phyloP scores from a whole-genome alignment of 139 green algal genomes.

The Pseudopediastrum boryanum region DNA sequence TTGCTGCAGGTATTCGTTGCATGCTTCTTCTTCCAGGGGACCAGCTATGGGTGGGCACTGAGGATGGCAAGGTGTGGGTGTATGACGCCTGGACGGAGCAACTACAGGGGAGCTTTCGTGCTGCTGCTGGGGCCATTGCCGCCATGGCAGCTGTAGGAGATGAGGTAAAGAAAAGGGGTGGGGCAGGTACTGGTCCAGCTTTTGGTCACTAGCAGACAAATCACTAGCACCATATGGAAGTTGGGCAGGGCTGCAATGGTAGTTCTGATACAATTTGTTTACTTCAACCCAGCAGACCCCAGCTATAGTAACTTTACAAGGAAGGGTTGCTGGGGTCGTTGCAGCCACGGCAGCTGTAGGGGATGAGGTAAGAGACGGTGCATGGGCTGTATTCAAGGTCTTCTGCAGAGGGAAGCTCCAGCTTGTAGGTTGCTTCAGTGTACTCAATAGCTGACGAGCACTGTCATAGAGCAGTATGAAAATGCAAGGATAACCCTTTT shows the following conservation, averaged over 20 bases:
- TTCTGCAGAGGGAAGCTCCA: too few relatives aligned
- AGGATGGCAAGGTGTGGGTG: slow-evolving; percentile 31
- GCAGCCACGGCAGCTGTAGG: slow-evolving; percentile 4
- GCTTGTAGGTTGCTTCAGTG: too few relatives aligned
- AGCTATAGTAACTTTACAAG: too few relatives aligned
- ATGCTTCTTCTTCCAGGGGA: slow-evolving; percentile 25
- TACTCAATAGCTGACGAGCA: too few relatives aligned
- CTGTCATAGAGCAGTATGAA: too few relatives aligned
- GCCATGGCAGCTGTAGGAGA: slow-evolving; percentile 5
- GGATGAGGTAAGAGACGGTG: background rate
- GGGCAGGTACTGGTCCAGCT: too few relatives aligned
- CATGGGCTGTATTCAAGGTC: too few relatives aligned
- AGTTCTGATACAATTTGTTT: background rate
- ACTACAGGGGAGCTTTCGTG: background rate
- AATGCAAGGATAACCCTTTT: too few relatives aligned
- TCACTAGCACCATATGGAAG: background rate
- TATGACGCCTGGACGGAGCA: slow-evolving; percentile 8
- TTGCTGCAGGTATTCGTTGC: slow-evolving; percentile 16
- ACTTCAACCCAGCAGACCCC: too few relatives aligned
- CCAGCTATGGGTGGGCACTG: slow-evolving; percentile 37
- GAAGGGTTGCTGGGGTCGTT: background rate
- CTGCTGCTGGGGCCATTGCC: background rate
- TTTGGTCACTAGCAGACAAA: background rate
- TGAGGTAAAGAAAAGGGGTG: background rate
- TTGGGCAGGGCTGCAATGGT: background rate